Base-by-base conservation (phyloP, 257 asterid species). In the Solanum chiquidenum region DNA sequence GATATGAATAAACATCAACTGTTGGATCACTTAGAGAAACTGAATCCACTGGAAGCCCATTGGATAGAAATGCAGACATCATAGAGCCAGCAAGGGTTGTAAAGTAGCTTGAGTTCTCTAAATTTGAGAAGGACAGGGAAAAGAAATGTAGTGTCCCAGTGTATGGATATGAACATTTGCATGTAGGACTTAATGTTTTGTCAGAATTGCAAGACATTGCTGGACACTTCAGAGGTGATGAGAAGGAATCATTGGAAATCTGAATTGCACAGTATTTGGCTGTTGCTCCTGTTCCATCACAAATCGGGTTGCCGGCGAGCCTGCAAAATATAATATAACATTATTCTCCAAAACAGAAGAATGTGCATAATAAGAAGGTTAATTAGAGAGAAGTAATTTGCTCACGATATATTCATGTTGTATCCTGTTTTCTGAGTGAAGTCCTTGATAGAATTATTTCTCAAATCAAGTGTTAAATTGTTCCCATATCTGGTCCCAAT, bases 91-190 rank as follows among this genome's bases (percentile, higher is more conserved):
- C 76, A 80, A 96, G 99, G 87, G 86, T 87, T 69, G 68, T 83
- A 86, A 90, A 90, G 88, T 96, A 96, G 34, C 93, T 93, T 29
- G 88, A 87, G 73, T 96, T 95, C 6, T 76, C 89, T 21, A 94
- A 90, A 91, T 96, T 90, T 29, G 98, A 90, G 94, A 96, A 96
- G 90, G 99, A 91, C 87, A 42, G 86, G 27, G 99, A 94, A 83
- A 89, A 93, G 91, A 96, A 96, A 91, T 92, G 93, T 44, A 96
- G 85, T 42, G 90, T 90, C 91, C 99, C 99, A n/a, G 89, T 89
- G 89, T 93, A 95, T 9, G 99, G 98, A 89, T 93, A 84, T 86
- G 93, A 88, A 86, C 98, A 96, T 87, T 75, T 88, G 88, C 99
- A 96, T 73, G 68, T 93, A 11, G 97, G 95, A 86, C 97, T 96